Conservation (phyloP, 768 basidiomycete species). For the Harrya chromipes region DNA sequence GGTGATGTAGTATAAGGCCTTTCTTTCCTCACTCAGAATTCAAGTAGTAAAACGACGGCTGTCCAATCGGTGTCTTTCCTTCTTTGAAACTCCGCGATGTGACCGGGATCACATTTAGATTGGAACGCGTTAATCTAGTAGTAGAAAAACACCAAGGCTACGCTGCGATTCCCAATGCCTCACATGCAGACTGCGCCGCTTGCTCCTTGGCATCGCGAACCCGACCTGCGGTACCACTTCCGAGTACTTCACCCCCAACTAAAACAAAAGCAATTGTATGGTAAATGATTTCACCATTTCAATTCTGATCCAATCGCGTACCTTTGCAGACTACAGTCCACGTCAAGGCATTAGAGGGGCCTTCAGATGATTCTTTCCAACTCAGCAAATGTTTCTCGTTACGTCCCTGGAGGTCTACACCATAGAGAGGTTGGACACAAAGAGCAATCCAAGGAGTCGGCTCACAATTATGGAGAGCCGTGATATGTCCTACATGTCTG, state of each 20-base stretch:
- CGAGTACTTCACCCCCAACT: conserved; percentile 50
- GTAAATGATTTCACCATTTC: neutral
- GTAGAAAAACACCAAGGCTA: conserved; percentile 1
- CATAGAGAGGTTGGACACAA: neutral
- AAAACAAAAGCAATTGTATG: conserved; percentile 1
- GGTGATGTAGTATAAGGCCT: neutral
- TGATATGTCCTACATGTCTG: conserved; percentile 26
- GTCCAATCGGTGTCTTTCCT: conserved; percentile 16
- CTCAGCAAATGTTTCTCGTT: conserved; percentile 33
- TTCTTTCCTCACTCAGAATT: neutral
- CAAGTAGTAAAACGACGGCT: too few relatives aligned
- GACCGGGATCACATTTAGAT: neutral
- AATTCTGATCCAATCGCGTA: conserved; percentile 25
- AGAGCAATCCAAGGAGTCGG: neutral
- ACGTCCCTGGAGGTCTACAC: conserved; percentile 38
- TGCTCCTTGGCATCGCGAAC: conserved; percentile 47
- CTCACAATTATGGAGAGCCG: conserved; percentile 48
- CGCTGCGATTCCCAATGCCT: conserved; percentile 25
- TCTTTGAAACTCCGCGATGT: conserved; percentile 28
- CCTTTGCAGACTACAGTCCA: conserved; percentile 63
- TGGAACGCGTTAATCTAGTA: neutral
- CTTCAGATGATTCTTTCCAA: conserved; percentile 40
- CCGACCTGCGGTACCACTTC: conserved; percentile 41
- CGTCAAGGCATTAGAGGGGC: conserved; percentile 38
- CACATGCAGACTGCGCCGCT: conserved; percentile 45